phyloP scores from a whole-genome alignment of 768 basidiomycete genomes.

The Pleurotus sapidus region DNA sequence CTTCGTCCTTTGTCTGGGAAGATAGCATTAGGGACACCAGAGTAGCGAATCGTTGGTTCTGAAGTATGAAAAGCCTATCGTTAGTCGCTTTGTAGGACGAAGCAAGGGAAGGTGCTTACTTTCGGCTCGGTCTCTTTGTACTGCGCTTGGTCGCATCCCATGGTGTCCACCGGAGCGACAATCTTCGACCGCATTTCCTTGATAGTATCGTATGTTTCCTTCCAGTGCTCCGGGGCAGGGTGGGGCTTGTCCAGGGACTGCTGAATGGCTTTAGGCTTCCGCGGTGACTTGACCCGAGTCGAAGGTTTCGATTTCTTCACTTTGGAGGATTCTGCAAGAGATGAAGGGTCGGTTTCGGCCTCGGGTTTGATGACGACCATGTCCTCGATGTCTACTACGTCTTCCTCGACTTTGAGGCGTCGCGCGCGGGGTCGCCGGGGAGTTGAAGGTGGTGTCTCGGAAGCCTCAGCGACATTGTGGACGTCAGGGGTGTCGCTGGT shows the following conservation, averaged over 20 bases:
- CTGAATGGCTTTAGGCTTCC: slow-evolving; percentile 56
- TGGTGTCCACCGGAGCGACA: slow-evolving; percentile 87
- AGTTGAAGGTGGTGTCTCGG: slow-evolving; percentile 11
- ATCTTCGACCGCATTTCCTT: slow-evolving; percentile 71
- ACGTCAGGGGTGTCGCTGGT: background rate
- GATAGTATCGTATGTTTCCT: slow-evolving; percentile 67
- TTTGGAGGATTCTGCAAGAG: background rate
- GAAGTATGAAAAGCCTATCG: background rate
- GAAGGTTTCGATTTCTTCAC: slow-evolving; percentile 19
- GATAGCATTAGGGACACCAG: slow-evolving; percentile 94
- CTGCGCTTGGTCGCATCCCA: slow-evolving; percentile 82
- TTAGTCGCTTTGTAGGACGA: too few species aligned
- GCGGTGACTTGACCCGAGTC: slow-evolving; percentile 30
- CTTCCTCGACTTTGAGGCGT: slow-evolving; percentile 23
- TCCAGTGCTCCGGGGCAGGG: slow-evolving; percentile 65
- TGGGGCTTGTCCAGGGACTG: slow-evolving; percentile 58
- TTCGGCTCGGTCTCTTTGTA: slow-evolving; percentile 60
- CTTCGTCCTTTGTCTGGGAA: slow-evolving; percentile 93
- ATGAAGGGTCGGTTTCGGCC: background rate
- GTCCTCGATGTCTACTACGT: slow-evolving; percentile 9
- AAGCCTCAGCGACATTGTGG: background rate
- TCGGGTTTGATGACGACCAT: background rate
- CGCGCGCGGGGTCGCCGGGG: slow-evolving; percentile 20
- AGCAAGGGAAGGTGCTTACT: slow-evolving; percentile 32
- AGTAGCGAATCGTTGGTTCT: slow-evolving; percentile 82